A percentile compares a stretch with the other conserved stretches of the same genome.
These are phyloP conservation scores for Henckelia pumila DNA, from an alignment of 257 asterid genomes.

Conservation along the genomic window DNA sequence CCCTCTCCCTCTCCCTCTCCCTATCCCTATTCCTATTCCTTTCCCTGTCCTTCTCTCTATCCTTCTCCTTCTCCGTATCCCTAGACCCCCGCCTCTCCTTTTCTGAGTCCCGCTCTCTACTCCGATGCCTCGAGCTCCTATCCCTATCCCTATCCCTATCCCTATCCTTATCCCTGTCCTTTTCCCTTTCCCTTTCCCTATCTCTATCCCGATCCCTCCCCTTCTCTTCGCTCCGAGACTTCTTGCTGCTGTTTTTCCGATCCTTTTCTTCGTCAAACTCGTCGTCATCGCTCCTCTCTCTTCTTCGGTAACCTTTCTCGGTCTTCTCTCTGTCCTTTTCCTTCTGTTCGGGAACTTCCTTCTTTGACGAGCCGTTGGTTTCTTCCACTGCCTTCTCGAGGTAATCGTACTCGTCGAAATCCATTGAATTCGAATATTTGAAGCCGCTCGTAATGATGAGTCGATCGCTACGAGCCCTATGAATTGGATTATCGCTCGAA, in stretches of 20 bases:
- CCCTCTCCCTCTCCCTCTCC: constrained; percentile 36
- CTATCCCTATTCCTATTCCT: constrained; percentile 28
- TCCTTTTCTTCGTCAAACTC: constrained; percentile 52
- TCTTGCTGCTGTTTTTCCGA: constrained; percentile 30
- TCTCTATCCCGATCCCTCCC: constrained; percentile 38
- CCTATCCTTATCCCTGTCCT: constrained; percentile 37
- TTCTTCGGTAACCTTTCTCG: constrained; percentile 68
- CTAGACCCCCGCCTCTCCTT: constrained; percentile 48
- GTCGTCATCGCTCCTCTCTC: constrained; percentile 63
- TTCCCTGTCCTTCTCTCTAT: constrained; percentile 20
- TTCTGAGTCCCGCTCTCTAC: constrained; percentile 52
- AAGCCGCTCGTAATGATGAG: constrained; percentile 16
- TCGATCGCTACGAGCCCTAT: background rate
- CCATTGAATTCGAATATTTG: constrained; percentile 43
- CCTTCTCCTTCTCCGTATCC: constrained; percentile 49
- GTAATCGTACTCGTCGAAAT: constrained; percentile 97
- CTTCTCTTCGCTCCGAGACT: background rate
- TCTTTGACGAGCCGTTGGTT: constrained; percentile 60
- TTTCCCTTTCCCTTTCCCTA: no score
- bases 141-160: constrained; percentile 58
- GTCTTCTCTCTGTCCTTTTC: constrained; percentile 57
- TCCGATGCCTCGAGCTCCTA: constrained; percentile 56
- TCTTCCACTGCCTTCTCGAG: constrained; percentile 90
- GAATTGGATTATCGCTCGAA: constrained; percentile 24
- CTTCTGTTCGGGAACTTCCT: constrained; percentile 41